phyloP scores from a whole-genome alignment of 345 rosid species.

The Moricandia moricandioides region DNA sequence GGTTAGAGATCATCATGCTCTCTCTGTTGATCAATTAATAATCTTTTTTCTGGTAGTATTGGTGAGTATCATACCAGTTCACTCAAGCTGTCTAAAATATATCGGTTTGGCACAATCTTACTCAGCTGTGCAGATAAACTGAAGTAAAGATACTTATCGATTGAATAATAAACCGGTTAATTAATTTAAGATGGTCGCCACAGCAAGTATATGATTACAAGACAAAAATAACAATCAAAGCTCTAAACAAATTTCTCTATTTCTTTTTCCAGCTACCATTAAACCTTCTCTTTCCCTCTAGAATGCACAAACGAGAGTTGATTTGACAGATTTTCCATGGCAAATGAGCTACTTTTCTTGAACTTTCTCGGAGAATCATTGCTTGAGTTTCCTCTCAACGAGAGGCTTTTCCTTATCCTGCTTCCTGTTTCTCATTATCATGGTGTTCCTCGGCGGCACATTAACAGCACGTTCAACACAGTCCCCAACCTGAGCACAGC shows the following conservation, averaged over 20 bases:
- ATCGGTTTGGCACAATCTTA: neutral
- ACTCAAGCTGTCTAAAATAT: neutral
- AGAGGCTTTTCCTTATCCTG: conserved; percentile 49
- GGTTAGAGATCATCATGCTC: no score
- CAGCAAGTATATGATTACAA: neutral
- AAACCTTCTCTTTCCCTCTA: neutral
- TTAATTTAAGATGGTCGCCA: neutral
- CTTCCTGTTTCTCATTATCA: conserved; percentile 51
- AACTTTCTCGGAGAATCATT: conserved; percentile 56
- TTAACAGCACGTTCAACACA: conserved; percentile 60
- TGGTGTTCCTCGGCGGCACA: conserved; percentile 47
- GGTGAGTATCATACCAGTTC: neutral
- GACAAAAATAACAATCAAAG: neutral
- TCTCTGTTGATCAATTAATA: no score
- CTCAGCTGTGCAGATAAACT: neutral
- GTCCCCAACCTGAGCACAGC: conserved; percentile 56
- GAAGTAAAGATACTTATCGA: neutral
- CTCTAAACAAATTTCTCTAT: neutral
- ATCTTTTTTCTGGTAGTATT: no score
- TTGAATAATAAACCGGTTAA: neutral
- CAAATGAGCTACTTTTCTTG: conserved; percentile 39
- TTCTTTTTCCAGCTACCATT: neutral
- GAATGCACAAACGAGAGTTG: conserved; percentile 37
- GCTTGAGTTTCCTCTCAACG: conserved; percentile 48
- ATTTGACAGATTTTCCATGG: conserved; percentile 37